These are phyloP conservation scores for Aspergillus latus DNA, from an alignment of 2,329 filamentous ascomycete species.

Conservation along the genomic window DNA sequence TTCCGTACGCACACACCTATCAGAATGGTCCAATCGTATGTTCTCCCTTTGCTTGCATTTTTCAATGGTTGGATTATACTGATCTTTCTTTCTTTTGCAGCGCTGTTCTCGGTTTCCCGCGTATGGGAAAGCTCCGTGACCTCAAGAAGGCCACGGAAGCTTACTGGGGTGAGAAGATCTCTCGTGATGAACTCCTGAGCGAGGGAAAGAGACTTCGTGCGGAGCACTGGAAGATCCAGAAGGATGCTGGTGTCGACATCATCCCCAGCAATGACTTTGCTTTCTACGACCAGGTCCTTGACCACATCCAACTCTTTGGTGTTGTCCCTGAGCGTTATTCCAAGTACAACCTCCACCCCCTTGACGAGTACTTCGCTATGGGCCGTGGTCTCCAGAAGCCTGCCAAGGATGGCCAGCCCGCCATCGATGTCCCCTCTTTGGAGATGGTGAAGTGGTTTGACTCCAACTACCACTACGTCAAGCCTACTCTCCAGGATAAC, in stretches of 20 bases:
- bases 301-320: conserved; percentile 97
- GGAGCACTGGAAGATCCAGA: conserved; percentile 99
- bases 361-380: conserved; percentile 99
- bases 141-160: conserved; percentile 99
- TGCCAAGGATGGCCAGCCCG: conserved; percentile 51
- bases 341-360: conserved; percentile 77
- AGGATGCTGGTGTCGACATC: conserved; percentile 94
- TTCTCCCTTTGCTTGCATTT: conserved; percentile 18
- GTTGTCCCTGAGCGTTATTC: conserved; percentile 91
- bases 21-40: conserved; percentile 63
- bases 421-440: conserved; percentile 83
- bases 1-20: conserved; percentile 30
- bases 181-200: conserved; percentile 81
- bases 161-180: conserved; percentile 95
- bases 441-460: conserved; percentile 99
- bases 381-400: conserved; percentile 95
- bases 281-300: conserved; percentile 95
- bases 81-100: conserved; percentile 28
- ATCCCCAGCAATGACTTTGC: conserved; percentile 99
- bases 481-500: conserved; percentile 95
- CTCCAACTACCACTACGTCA: conserved; percentile 99
- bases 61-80: conserved; percentile 7
- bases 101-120: conserved; percentile 95
- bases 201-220: conserved; percentile 97
- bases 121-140: conserved; percentile 97